These are phyloP conservation scores for Petasospora rhodanensis DNA, from an alignment of 1,139 yeast species.

Conservation along the genomic window DNA sequence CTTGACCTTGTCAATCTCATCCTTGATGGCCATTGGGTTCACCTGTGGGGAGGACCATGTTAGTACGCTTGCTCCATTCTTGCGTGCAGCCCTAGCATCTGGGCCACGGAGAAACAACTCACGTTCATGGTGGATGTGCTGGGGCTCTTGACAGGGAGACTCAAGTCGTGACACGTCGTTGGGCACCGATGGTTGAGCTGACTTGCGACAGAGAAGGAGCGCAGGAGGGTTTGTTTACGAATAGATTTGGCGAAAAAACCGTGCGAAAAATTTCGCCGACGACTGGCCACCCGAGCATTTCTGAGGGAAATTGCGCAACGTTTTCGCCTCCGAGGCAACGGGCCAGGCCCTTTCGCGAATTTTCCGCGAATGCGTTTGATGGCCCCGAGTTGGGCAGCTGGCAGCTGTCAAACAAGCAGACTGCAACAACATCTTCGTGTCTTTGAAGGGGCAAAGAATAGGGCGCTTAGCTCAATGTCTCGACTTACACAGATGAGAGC, in stretches of 20 bases:
- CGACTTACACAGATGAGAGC: too few relatives aligned
- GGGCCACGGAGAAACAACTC: not conserved
- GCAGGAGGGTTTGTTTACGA: slow-evolving; percentile 9
- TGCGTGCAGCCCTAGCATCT: too few relatives aligned
- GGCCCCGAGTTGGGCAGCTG: too few relatives aligned
- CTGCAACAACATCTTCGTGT: too few relatives aligned
- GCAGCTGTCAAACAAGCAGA: too few relatives aligned
- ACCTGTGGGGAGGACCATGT: slow-evolving; percentile 4
- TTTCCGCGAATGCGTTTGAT: too few relatives aligned
- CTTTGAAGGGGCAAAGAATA: too few relatives aligned
- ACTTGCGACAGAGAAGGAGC: not conserved
- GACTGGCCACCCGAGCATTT: slow-evolving; percentile 1
- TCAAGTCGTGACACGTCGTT: not conserved
- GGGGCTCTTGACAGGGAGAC: not conserved
- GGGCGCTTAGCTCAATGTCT: too few relatives aligned
- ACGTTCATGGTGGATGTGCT: not conserved
- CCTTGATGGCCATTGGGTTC: slow-evolving; percentile 17
- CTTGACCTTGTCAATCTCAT: slow-evolving; percentile 24
- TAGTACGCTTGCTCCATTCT: too few relatives aligned
- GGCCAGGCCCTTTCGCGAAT: too few relatives aligned
- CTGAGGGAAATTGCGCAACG: not conserved
- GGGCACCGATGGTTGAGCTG: too few relatives aligned
- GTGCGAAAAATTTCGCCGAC: not conserved
- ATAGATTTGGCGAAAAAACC: slow-evolving; percentile 10
- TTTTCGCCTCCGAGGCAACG: too few relatives aligned